phyloP scores from a whole-genome alignment of 257 asterid species.

The Schizonepeta tenuifolia region DNA sequence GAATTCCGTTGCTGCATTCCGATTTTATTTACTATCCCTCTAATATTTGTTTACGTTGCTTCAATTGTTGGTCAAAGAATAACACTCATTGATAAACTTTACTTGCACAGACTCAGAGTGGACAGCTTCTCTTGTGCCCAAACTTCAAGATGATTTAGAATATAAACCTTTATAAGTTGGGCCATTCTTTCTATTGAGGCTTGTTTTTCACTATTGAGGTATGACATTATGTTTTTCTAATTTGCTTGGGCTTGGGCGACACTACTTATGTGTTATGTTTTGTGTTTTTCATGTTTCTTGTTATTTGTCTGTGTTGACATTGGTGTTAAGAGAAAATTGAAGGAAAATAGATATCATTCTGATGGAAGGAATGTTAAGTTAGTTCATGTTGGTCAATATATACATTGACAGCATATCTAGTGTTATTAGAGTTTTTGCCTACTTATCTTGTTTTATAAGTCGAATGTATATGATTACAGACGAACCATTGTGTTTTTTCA shows the following conservation, averaged over 20 bases:
- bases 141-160: neutral
- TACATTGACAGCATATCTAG: neutral
- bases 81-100: neutral
- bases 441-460: neutral
- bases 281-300: neutral
- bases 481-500: neutral
- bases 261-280: neutral
- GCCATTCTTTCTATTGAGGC: neutral
- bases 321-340: neutral
- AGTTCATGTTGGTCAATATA: neutral
- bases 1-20: neutral
- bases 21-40: neutral
- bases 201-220: slow-evolving; percentile 59
- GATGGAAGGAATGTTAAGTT: neutral
- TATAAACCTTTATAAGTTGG: neutral
- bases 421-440: neutral
- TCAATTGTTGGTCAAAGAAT: neutral
- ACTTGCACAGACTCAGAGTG: neutral
- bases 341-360: neutral
- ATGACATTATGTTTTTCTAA: slow-evolving; percentile 24
- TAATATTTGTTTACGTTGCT: neutral
- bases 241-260: neutral
- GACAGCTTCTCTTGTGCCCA: neutral
- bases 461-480: neutral
- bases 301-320: neutral